A percentile compares a stretch with the other conserved stretches of the same genome.
Evolutionary conservation across 305 asterid species (phyloP).

Genomic region (Solanum chacoense): DNA sequence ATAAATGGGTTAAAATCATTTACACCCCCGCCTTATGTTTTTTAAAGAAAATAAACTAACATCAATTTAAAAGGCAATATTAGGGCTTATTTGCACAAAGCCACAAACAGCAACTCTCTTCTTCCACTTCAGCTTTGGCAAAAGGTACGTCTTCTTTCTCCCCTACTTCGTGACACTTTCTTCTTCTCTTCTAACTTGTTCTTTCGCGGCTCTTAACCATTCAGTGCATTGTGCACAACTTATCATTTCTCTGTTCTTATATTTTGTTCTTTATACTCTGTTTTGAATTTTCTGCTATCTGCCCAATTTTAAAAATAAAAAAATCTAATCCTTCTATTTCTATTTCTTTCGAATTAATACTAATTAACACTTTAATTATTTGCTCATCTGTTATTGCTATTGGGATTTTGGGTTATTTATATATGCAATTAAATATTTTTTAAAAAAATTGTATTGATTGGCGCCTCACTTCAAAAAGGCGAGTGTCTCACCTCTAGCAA

Average conservation of each 20-base stretch:
- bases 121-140: background rate
- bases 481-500: background rate
- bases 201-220: background rate
- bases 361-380: background rate
- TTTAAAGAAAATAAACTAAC: background rate
- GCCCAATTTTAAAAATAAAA: background rate
- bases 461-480: background rate
- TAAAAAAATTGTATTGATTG: background rate
- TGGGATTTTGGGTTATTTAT: background rate
- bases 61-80: background rate
- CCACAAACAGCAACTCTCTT: background rate
- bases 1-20: background rate
- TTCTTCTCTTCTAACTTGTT: background rate
- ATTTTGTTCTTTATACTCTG: background rate
- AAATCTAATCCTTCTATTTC: background rate
- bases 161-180: background rate
- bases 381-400: background rate
- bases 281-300: too few species aligned
- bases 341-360: background rate
- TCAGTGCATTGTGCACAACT: background rate
- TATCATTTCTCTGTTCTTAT: background rate
- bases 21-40: background rate
- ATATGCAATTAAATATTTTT: background rate
- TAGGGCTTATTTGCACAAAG: background rate
- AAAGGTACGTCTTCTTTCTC: background rate